Evolutionary conservation across 2,329 filamentous ascomycete genomes (phyloP).

Genomic region (Xylariaceae sp.): DNA sequence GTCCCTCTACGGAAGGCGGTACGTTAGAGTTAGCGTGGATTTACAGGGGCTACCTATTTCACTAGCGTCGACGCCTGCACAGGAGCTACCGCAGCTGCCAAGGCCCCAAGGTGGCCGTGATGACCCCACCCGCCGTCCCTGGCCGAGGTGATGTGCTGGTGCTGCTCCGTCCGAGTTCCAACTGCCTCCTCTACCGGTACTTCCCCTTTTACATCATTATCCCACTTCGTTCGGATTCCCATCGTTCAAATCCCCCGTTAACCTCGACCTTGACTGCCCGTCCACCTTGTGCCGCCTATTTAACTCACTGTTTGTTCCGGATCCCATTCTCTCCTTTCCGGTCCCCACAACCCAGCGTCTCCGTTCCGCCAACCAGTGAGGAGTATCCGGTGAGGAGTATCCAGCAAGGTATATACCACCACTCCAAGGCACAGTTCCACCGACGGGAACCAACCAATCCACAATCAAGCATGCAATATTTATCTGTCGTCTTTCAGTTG

Average conservation of each 20-base stretch:
- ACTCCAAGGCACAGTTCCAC: constrained; percentile 6
- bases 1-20: too few species aligned
- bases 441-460: not conserved
- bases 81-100: not conserved
- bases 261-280: constrained; percentile 1
- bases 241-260: constrained; percentile 3
- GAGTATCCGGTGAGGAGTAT: not conserved
- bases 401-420: not conserved
- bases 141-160: not conserved
- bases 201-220: not conserved
- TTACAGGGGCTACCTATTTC: too few species aligned
- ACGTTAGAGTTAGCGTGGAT: too few species aligned
- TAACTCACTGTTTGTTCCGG: not conserved
- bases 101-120: too few species aligned
- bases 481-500: not conserved
- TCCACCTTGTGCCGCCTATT: not conserved
- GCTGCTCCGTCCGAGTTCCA: not conserved
- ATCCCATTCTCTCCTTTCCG: not conserved
- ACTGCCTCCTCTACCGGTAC: not conserved
- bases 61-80: too few species aligned
- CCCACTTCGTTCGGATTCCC: not conserved
- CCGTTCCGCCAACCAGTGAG: not conserved
- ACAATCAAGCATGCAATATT: not conserved
- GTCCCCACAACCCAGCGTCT: not conserved
- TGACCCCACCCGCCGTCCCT: not conserved